Base-by-base conservation (phyloP, 2,329 filamentous ascomycete genomes). In the Alternaria alternata region DNA sequence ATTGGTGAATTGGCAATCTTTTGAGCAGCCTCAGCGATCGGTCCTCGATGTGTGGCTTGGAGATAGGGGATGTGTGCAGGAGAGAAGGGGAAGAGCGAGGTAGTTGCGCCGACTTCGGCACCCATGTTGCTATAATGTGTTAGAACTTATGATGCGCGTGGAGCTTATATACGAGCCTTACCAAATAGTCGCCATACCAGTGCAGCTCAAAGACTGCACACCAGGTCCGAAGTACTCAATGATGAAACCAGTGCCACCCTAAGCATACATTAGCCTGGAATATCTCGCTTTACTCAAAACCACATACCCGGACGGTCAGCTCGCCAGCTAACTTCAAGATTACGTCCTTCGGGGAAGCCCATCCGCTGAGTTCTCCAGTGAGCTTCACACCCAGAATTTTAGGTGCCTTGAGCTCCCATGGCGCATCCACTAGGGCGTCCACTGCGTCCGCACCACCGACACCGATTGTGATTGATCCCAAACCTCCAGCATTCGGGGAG, bases 381-480 rank as follows among this genome's bases (percentile, higher is more conserved):
- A 98, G 85, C 74, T 89, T 87, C 9, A 98, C 93, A 72, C 94
- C 94, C 12, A 97, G 82, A 51, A 99, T 85, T 79, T 92, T 93
- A 16, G 95, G 95, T 5, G 95, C 95, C 84, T 96, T 97, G 61
- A 99, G 83, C 81, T 99, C 95, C 95, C 95, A 99, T 0, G 95
- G 95, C 8, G 94, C 93, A 75, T 96, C 94, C 3, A 97, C 95
- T 41, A 99, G 87, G 7, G 94, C 95, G 81, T 99, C 95, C 2
- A 99, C 95, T 24, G 95, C 95, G 81, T 99, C 95, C 24, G 95
- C 95, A 74, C 95, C 95, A 75, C 95, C 95, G 34, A 99, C 95
- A 78, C 95, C 95, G 77, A 99, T 98, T 8, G 95, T 95, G 72
- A 97, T 93, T 4, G 93, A 94, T 69, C 91, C 93, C 55, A 98